These are phyloP conservation scores for Daldinia grandis DNA, from an alignment of 495 filamentous ascomycete species.

Conservation along the genomic window DNA sequence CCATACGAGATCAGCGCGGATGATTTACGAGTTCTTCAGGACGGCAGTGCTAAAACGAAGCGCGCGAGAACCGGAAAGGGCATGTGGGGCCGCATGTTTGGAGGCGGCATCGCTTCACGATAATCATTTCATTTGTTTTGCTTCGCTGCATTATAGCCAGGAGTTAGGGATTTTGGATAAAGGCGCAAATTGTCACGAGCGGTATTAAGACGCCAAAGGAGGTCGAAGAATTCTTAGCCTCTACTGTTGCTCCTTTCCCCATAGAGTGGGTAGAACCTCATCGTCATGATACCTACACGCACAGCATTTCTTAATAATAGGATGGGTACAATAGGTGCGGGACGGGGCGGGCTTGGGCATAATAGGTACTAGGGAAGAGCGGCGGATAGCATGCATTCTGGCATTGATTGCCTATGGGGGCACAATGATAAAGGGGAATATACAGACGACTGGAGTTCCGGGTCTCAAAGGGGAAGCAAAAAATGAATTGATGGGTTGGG, in stretches of 20 bases:
- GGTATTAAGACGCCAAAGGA: slow-evolving; percentile 28
- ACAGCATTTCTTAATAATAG: slow-evolving; percentile 23
- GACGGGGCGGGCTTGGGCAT: slow-evolving; percentile 15
- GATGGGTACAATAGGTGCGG: slow-evolving; percentile 10
- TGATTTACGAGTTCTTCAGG: slow-evolving; percentile 51
- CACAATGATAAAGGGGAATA: slow-evolving; percentile 14
- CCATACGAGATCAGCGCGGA: slow-evolving; percentile 59
- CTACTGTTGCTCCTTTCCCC: slow-evolving; percentile 11
- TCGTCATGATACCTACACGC: slow-evolving; percentile 31
- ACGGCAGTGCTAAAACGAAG: slow-evolving; percentile 49
- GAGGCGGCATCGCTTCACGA: slow-evolving; percentile 24
- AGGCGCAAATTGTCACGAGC: slow-evolving; percentile 30
- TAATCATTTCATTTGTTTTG: slow-evolving; percentile 27
- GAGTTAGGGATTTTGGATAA: slow-evolving; percentile 25
- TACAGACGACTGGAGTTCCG: slow-evolving; percentile 18
- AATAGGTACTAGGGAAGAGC: slow-evolving; percentile 17
- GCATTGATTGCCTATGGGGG: slow-evolving; percentile 11
- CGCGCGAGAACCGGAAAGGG: slow-evolving; percentile 47
- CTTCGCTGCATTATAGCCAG: slow-evolving; percentile 37
- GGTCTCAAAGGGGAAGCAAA: slow-evolving; percentile 1
- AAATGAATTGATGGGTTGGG: slow-evolving; percentile 8
- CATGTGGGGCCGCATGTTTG: slow-evolving; percentile 55
- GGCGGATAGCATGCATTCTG: slow-evolving; percentile 25
- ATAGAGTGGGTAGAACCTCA: slow-evolving; percentile 29
- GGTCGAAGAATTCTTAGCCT: slow-evolving; percentile 6